Base-by-base conservation (phyloP, 1,284 basidiomycete species). In the Irpex lacteus region DNA sequence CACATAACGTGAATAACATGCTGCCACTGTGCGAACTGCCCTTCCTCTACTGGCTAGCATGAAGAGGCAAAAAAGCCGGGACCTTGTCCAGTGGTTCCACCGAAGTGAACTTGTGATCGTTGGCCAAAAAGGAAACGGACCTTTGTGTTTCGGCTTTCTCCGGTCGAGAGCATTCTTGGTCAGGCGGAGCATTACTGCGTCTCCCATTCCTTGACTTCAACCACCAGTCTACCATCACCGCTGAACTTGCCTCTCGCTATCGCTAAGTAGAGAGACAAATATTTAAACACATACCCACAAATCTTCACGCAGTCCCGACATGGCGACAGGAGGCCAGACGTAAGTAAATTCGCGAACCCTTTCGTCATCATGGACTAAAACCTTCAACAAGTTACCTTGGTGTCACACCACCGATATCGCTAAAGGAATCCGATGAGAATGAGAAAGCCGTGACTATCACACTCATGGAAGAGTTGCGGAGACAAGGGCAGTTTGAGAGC, bases 341-440 rank as follows among this genome's bases (percentile, higher is more conserved):
- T 56, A 56, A 11, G 54, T 56, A 21, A 13, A 56, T 9, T 26
- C 52, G 21, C 19, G 5, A 15, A 5, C 26, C 11, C 26, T 34
- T 21, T 56, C 19, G 54, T 56, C n/a, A 9, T 53, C 13, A 13
- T 26, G 9, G 15, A 53, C 55, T 63, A 52, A 55, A 5, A n/a
- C 32, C 56, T 26, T 5, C 60, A 54, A 21, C 21, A 68, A 92
- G 90, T 70, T 88, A 84, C 77, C 80, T 89, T 60, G 91, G 91
- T 65, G 91, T 94, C 38, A 98, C 97, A 13, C 92, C 95, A 57
- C 96, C 97, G 58, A 98, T 99, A 72, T 92, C 94, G 62, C 86
- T 85, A n/a, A 82, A 80, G 53, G 89, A 90, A 68, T 94, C 91
- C 49, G 87, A 81, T 67, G 80, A 88, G 71, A 80, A 87, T 74